Conservation (phyloP, 495 filamentous ascomycete genomes). For the Daldinia vernicosa region DNA sequence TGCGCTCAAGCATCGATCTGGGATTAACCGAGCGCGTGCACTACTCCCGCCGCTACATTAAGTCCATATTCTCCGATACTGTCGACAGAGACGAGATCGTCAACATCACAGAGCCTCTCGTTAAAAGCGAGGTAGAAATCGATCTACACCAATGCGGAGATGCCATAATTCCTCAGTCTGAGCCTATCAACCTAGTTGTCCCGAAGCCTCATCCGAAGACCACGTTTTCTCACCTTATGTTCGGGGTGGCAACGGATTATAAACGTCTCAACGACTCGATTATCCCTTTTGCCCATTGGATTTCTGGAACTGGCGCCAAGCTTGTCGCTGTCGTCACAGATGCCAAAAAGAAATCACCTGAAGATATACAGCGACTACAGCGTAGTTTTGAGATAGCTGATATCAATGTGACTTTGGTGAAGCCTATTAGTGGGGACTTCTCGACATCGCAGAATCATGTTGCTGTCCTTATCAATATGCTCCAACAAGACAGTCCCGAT, state of each 20-base stretch:
- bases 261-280: constrained; percentile 65
- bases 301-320: constrained; percentile 61
- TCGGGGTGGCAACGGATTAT: constrained; percentile 68
- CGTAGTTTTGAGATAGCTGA: constrained; percentile 47
- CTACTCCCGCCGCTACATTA: constrained; percentile 53
- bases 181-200: constrained; percentile 47
- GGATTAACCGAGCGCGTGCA: constrained; percentile 49
- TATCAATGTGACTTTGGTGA: constrained; percentile 63
- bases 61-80: constrained; percentile 33
- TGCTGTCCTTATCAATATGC: constrained; percentile 65
- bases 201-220: constrained; percentile 44
- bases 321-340: constrained; percentile 66
- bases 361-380: constrained; percentile 43
- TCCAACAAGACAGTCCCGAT: constrained; percentile 59
- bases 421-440: constrained; percentile 58
- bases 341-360: constrained; percentile 45
- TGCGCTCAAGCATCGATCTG: constrained; percentile 40
- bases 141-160: constrained; percentile 45
- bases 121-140: constrained; percentile 43
- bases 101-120: constrained; percentile 47
- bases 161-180: constrained; percentile 36
- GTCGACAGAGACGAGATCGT: constrained; percentile 44
- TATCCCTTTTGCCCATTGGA: constrained; percentile 68
- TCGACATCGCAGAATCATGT: constrained; percentile 70
- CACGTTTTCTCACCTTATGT: constrained; percentile 51